Evolutionary conservation across 1,284 basidiomycete genomes (phyloP).

Genomic region (Laetiporus sulphureus): DNA sequence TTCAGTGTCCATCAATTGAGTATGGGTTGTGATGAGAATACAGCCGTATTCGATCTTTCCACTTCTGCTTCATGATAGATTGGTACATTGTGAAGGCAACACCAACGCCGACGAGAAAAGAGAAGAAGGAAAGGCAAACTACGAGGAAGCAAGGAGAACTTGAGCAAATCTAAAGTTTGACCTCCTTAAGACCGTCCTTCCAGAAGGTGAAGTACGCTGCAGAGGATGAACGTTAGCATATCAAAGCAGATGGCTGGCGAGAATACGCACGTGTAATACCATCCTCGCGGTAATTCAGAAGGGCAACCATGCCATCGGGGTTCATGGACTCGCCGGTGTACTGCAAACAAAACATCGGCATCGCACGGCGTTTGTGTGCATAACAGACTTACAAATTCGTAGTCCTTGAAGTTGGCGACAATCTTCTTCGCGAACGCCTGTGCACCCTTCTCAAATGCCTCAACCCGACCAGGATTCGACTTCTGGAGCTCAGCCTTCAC

Average conservation of each 20-base stretch:
- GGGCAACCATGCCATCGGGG: slow-evolving; percentile 83
- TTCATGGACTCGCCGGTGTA: slow-evolving; percentile 88
- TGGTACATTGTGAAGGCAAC: slow-evolving; percentile 1
- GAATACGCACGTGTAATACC: slow-evolving; percentile 63
- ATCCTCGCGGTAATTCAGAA: slow-evolving; percentile 82
- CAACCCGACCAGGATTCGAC: slow-evolving; percentile 62
- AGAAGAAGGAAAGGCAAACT: slow-evolving; percentile 12
- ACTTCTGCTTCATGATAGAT: slow-evolving; percentile 3
- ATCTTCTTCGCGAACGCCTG: slow-evolving; percentile 81
- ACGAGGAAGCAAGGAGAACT: slow-evolving; percentile 5
- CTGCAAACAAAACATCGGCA: slow-evolving; percentile 29
- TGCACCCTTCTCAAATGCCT: slow-evolving; percentile 84
- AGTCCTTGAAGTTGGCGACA: slow-evolving; percentile 86
- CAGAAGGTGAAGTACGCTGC: slow-evolving; percentile 90
- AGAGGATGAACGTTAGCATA: slow-evolving; percentile 6
- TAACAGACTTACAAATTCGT: slow-evolving; percentile 68
- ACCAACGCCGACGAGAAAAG: slow-evolving; percentile 1
- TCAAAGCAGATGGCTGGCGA: not conserved
- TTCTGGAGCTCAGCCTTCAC: slow-evolving; percentile 61
- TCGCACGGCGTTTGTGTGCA: not conserved
- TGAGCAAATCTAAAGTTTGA: slow-evolving; percentile 47
- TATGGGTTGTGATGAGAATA: too few relatives aligned
- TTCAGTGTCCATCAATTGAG: too few relatives aligned
- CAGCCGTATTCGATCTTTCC: too few relatives aligned
- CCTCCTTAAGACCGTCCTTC: slow-evolving; percentile 83